These are phyloP conservation scores for Leucoagaricus sp. DNA, from an alignment of 1,284 basidiomycete species.

Conservation along the genomic window DNA sequence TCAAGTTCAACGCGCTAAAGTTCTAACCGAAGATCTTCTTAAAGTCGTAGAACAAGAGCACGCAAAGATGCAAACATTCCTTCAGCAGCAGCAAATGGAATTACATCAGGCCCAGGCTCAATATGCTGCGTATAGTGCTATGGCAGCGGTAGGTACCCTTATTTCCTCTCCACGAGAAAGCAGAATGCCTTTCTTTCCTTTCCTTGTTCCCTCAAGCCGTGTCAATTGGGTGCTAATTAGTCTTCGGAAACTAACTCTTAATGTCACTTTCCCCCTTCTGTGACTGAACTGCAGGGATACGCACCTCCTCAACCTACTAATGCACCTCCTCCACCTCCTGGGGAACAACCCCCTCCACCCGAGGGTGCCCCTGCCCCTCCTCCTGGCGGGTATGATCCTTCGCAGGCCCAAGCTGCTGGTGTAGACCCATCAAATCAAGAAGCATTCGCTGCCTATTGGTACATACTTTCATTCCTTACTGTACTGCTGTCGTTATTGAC, in stretches of 20 bases:
- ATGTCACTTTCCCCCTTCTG: neutral
- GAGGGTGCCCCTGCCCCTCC: constrained; percentile 62
- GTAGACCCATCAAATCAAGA: constrained; percentile 59
- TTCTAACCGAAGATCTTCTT: constrained; percentile 87
- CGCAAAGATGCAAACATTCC: constrained; percentile 67
- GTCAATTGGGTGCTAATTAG: constrained; percentile 1
- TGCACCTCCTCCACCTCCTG: constrained; percentile 54
- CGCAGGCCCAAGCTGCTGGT: constrained; percentile 46
- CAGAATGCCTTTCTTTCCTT: constrained; percentile 2
- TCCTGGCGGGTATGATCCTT: constrained; percentile 32
- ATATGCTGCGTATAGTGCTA: constrained; percentile 70
- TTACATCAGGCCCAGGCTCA: constrained; percentile 78
- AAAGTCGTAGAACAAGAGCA: constrained; percentile 86
- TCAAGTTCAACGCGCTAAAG: constrained; percentile 86
- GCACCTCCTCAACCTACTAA: constrained; percentile 59
- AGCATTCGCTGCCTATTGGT: constrained; percentile 75
- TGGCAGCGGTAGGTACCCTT: constrained; percentile 48
- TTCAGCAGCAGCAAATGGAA: constrained; percentile 79
- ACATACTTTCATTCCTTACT: constrained; percentile 21
- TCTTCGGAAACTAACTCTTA: neutral
- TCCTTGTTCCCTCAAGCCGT: neutral
- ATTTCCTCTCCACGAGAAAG: neutral
- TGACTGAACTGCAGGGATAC: constrained; percentile 48
- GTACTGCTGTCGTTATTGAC: neutral
- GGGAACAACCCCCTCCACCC: constrained; percentile 50